A percentile compares a stretch with the other conserved stretches of the same genome.
Evolutionary conservation across 208 protist species (phyloP).

Genomic region (Leishmania lainsoni): DNA sequence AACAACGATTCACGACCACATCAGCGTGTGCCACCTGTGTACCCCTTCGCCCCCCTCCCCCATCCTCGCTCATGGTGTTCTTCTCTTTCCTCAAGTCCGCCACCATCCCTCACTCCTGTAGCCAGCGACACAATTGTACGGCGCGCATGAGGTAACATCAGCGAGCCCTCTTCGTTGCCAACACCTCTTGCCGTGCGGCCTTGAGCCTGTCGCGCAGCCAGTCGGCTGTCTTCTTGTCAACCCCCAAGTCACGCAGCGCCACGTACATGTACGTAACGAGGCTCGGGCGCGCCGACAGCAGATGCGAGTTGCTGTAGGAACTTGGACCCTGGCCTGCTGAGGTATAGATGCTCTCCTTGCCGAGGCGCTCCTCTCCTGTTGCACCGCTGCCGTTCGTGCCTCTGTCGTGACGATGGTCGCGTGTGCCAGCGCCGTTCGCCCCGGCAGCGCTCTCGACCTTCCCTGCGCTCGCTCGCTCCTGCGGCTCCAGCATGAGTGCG

Average conservation of each 20-base stretch:
- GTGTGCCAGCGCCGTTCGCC: not conserved
- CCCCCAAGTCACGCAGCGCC: slow-evolving; percentile 67
- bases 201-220: slow-evolving; percentile 51
- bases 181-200: slow-evolving; percentile 31
- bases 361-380: slow-evolving; percentile 4
- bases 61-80: not conserved
- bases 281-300: slow-evolving; percentile 35
- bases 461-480: slow-evolving; percentile 28
- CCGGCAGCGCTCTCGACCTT: not conserved
- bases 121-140: not conserved
- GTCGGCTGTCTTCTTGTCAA: slow-evolving; percentile 53
- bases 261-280: slow-evolving; percentile 72
- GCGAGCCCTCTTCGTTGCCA: slow-evolving; percentile 5
- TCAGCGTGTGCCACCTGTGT: not conserved
- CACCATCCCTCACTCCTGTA: too few species aligned
- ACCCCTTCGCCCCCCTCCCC: not conserved
- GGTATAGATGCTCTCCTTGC: slow-evolving; percentile 47
- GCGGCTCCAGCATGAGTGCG: slow-evolving; percentile 43
- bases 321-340: slow-evolving; percentile 36
- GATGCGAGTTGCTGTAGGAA: slow-evolving; percentile 40
- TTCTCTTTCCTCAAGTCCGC: not conserved
- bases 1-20: not conserved
- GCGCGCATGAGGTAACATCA: not conserved
- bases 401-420: slow-evolving; percentile 11
- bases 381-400: slow-evolving; percentile 5